Evolutionary conservation across 768 basidiomycete species (phyloP), one percentile per base, ranked within the genome.

Genomic region (Hortiboletus campestris): DNA sequence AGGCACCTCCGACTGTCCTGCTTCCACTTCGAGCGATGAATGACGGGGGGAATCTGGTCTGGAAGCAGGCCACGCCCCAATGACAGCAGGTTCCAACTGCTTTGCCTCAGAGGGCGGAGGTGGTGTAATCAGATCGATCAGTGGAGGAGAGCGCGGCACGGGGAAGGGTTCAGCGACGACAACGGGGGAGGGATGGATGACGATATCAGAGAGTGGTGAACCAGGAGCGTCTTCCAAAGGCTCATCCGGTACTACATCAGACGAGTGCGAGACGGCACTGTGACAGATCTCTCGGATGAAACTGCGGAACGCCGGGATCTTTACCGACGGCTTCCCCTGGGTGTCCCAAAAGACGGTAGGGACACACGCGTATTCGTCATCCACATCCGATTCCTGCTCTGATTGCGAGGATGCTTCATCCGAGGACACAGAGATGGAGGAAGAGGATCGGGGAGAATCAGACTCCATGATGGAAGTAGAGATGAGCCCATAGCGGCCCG

Each of bases 401-500:
- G 70, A 71, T 17, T 39, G 55, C 4, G 65, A 71, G 17, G 60
- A 62, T 25, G 72, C 72, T 7, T 52, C 63, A 40, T 74, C 67
- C 0, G 72, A 68, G 50, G 77, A 78, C 36, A 71, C 71, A 22
- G 73, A 74, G 22, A 77, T 74, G 6, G 79, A 82, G 28, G 77
- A 77, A 2, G 75, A 70, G 6, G 70, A 69, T 13, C 57, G 53
- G 0, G 61, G 41, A 4, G 63, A 69, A 35, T 65, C 68, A 3
- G 72, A 70, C 36, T 69, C 66, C 17, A 44, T 1, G 46, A 66
- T 65, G 14, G 64, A 62, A 36, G 71, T 63, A 36, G 73, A 66
- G 65, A 78, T 76, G 31, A 87, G 70, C 4, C 86, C 86, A 67
- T 85, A 89, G 51, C 85, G 81, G 12, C 86, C 86, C n/a, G 84